Base-by-base conservation (phyloP, 331 rosid genomes). In the Quercus tomentella region DNA sequence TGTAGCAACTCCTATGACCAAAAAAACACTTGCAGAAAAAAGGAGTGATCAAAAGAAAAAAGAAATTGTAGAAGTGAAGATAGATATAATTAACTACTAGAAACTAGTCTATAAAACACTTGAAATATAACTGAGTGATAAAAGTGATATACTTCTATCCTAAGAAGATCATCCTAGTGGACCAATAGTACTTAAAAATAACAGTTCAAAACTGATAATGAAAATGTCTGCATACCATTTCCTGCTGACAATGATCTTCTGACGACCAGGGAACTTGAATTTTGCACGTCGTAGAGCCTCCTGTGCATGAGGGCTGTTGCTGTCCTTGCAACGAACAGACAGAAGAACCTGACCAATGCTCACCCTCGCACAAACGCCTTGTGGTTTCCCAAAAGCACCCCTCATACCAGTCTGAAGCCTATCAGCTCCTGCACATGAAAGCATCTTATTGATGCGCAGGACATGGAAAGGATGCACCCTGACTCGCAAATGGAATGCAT, bases 351-450 rank as follows among this genome's bases (percentile, higher is more conserved):
- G 97, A 6, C 97, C 97, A 43, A 92, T 92, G 58, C 88, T 87
- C 25, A 92, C 97, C 28, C 97, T 86, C 12, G 97, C 94, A 76
- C 97, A 89, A 3, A 86, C 82, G 2, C 97, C 97, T 18, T 67
- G 92, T 5, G 97, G 97, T 76, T 92, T 92, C 33, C 97, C 97
- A 65, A 92, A 92, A 1, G 97, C 97, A 84, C 97, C 95, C 76
- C 97, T 84, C 97, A 92, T 92, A 0, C 97, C 97, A 45, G 97
- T 92, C 82, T 88, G 94, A 71, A 92, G 97, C 91, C 97, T 90
- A 86, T 92, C 94, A 86, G 94, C 97, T 70, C 97, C 97, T 43
- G 97, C 97, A 72, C 97, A 92, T 9, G 97, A 92, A 85, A 91
- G 97, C 97, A 89, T 91, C 72, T 92, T 92, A 92, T 92, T 92